Conservation (phyloP, 768 basidiomycete species). For the Paxillus involutus region DNA sequence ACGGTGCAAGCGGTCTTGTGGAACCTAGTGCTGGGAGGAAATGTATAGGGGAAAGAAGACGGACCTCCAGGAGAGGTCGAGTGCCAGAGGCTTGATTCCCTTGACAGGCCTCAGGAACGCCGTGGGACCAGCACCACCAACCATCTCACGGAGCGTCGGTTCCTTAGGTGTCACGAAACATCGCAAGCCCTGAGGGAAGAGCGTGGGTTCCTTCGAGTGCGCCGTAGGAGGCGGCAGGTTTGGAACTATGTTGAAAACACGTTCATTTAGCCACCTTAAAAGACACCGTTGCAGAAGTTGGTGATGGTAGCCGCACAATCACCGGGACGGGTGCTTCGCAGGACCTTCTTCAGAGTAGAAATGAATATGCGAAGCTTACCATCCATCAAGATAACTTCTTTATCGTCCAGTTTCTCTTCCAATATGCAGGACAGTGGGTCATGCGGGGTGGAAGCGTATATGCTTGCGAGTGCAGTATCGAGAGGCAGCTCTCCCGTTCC, state of each 20-base stretch:
- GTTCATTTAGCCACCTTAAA: constrained; percentile 14
- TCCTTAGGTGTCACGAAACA: constrained; percentile 28
- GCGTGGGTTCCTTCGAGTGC: constrained; percentile 33
- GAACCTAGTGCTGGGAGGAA: neutral
- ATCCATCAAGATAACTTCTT: constrained; percentile 53
- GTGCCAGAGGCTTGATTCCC: constrained; percentile 55
- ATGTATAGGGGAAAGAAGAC: constrained; percentile 17
- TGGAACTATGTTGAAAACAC: constrained; percentile 46
- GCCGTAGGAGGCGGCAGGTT: constrained; percentile 51
- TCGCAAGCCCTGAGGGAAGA: constrained; percentile 33
- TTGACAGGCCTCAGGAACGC: constrained; percentile 51
- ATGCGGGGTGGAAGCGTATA: constrained; percentile 30
- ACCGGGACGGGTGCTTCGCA: constrained; percentile 14
- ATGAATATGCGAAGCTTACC: constrained; percentile 37
- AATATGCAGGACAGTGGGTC: constrained; percentile 41
- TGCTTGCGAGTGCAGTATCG: constrained; percentile 30
- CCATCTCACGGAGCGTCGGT: neutral
- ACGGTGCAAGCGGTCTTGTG: neutral
- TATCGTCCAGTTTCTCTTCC: constrained; percentile 56
- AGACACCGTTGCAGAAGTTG: constrained; percentile 9
- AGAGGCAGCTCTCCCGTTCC: constrained; percentile 19
- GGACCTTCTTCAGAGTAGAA: constrained; percentile 9
- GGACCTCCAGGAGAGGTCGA: constrained; percentile 71
- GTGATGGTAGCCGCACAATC: constrained; percentile 27
- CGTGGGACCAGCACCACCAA: neutral